A percentile compares a stretch with the other conserved stretches of the same genome.
Evolutionary conservation across 371 early-diverging fungal genomes (phyloP).

Genomic region (Mucor saturninus): DNA sequence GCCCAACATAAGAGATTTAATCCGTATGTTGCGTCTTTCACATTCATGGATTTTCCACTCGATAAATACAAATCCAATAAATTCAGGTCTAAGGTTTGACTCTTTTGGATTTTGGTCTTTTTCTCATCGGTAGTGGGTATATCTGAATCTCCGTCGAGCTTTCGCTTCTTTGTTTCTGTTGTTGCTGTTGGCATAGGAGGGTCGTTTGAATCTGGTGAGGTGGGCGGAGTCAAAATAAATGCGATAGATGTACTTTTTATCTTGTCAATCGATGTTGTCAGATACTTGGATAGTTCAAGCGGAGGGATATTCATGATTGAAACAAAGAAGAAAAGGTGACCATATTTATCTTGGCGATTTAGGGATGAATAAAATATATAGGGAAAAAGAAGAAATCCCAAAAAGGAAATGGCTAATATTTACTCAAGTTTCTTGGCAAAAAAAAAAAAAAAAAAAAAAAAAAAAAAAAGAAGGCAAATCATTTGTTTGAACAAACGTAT

Average conservation of each 20-base stretch:
- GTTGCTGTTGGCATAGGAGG: background rate
- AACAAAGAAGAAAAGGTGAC: background rate
- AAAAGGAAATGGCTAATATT: background rate
- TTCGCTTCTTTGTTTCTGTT: constrained; percentile 1
- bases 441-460: constrained; percentile 5
- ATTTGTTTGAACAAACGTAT: background rate
- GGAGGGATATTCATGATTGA: constrained; percentile 1
- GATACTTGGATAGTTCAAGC: constrained; percentile 5
- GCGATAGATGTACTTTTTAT: background rate
- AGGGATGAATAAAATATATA: background rate
- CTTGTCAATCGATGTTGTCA: background rate
- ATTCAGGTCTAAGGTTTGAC: background rate
- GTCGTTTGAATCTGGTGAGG: background rate
- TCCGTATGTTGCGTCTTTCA: constrained; percentile 8
- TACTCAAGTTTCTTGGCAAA: constrained; percentile 2
- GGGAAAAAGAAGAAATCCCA: background rate
- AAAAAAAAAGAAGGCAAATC: background rate
- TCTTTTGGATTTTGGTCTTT: background rate
- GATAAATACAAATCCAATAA: constrained; percentile 8
- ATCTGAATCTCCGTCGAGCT: background rate
- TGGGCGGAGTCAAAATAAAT: background rate
- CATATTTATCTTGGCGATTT: constrained; percentile 5
- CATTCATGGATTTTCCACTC: constrained; percentile 8
- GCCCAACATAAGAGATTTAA: constrained; percentile 19
- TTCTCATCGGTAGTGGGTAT: background rate